Percentiles rank a stretch among this genome's conserved stretches.
Conservation (phyloP, 768 basidiomycete species). For the Lyophyllum semitale region DNA sequence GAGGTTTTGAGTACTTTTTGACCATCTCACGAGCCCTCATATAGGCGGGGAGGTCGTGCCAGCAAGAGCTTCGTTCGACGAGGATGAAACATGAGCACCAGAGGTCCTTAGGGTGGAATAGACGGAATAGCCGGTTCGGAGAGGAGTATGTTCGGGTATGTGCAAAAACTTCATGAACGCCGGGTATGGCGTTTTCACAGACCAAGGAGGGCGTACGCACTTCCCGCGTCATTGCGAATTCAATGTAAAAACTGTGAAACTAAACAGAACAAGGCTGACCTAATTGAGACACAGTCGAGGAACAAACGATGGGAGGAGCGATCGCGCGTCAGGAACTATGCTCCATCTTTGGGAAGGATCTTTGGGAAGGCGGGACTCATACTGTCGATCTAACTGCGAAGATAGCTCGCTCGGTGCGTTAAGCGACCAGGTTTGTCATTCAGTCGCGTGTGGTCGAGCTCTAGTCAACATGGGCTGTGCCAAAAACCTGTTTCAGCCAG, state of each 20-base stretch:
- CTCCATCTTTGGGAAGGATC: background rate
- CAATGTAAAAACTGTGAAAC: background rate
- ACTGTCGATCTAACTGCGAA: background rate
- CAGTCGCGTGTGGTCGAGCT: background rate
- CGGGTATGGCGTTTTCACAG: background rate
- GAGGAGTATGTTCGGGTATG: background rate
- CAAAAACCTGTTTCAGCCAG: background rate
- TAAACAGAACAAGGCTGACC: background rate
- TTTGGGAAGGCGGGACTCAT: background rate
- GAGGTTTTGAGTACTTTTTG: background rate
- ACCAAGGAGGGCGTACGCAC: background rate
- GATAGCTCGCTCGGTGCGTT: background rate
- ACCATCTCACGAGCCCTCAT: background rate
- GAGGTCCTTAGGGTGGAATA: background rate
- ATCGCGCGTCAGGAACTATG: background rate
- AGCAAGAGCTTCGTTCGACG: background rate
- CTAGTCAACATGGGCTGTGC: background rate
- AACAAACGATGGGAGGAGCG: background rate
- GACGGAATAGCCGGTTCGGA: background rate
- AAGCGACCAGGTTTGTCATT: background rate
- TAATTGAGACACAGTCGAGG: background rate
- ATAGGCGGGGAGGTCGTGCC: background rate
- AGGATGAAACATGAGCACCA: background rate
- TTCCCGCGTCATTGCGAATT: background rate
- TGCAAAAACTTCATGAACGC: background rate